phyloP scores from a whole-genome alignment of 2,329 filamentous ascomycete species.

The Paraconiothyrium brasiliense region DNA sequence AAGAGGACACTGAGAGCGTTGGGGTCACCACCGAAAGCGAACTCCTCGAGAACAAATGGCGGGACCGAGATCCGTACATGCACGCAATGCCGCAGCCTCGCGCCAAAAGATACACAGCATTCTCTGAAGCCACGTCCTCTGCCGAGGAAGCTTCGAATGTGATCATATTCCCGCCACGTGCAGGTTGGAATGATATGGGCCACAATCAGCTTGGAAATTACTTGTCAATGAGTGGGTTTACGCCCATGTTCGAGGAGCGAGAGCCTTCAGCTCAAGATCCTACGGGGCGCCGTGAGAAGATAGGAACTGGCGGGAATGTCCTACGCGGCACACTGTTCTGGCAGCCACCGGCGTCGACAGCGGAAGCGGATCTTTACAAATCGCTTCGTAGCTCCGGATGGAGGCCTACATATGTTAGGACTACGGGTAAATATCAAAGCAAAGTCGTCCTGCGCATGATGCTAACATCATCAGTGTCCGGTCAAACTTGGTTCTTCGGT shows the following conservation, averaged over 20 bases:
- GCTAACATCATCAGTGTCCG: constrained; percentile 4
- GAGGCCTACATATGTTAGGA: constrained; percentile 18
- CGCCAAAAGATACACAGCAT: neutral
- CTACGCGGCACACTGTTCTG: constrained; percentile 17
- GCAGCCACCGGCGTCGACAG: constrained; percentile 15
- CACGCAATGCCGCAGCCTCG: neutral
- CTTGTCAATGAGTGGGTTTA: constrained; percentile 11
- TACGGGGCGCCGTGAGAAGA: constrained; percentile 2
- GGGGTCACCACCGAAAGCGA: neutral
- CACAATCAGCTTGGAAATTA: constrained; percentile 15
- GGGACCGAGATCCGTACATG: neutral
- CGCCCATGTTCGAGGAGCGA: constrained; percentile 12
- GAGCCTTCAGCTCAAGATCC: neutral
- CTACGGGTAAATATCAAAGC: constrained; percentile 1
- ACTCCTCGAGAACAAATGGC: constrained; percentile 4
- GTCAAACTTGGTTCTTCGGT: constrained; percentile 14
- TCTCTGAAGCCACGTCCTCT: neutral
- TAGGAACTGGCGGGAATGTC: constrained; percentile 8
- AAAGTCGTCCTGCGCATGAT: neutral
- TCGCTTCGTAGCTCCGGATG: constrained; percentile 11
- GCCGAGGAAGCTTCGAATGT: constrained; percentile 9
- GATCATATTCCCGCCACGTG: constrained; percentile 13
- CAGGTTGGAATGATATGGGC: constrained; percentile 12
- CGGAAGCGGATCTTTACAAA: constrained; percentile 16
- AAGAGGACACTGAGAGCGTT: neutral